Percentiles rank a stretch among this genome's conserved stretches.
Conservation (phyloP, 2,329 filamentous ascomycete genomes). For the Diaporthe australafricana region DNA sequence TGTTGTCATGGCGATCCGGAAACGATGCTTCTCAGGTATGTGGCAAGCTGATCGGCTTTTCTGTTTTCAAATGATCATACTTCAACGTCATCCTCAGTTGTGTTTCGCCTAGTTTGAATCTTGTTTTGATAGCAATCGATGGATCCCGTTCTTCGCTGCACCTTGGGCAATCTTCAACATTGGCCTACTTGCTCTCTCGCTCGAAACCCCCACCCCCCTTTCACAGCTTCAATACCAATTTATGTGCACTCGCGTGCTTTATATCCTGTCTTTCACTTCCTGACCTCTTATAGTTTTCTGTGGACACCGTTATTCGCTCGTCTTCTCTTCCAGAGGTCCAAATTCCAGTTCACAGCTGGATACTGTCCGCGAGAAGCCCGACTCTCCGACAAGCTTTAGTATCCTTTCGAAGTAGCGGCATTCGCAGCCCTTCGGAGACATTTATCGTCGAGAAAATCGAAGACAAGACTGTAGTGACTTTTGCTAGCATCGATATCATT, state of each 20-base stretch:
- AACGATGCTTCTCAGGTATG: constrained; percentile 44
- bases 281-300: constrained; percentile 40
- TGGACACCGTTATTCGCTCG: constrained; percentile 60
- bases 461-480: constrained; percentile 68
- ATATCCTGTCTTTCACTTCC: neutral
- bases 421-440: constrained; percentile 69
- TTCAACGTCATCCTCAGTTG: neutral
- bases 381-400: constrained; percentile 73
- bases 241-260: neutral
- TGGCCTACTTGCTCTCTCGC: neutral
- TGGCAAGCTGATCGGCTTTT: neutral
- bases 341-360: constrained; percentile 86
- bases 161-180: neutral
- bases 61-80: neutral
- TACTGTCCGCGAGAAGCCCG: constrained; percentile 80
- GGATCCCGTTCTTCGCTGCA: neutral
- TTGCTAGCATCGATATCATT: constrained; percentile 79
- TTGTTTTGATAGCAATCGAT: too few relatives aligned
- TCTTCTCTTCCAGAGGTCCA: constrained; percentile 74
- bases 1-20: constrained; percentile 53
- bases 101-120: neutral
- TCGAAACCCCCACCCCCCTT: neutral
- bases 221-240: neutral
- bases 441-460: constrained; percentile 66
- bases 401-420: constrained; percentile 65